Evolutionary conservation across 768 basidiomycete genomes (phyloP), one percentile per base, ranked within the genome.

Genomic region (Lentinus brumalis): DNA sequence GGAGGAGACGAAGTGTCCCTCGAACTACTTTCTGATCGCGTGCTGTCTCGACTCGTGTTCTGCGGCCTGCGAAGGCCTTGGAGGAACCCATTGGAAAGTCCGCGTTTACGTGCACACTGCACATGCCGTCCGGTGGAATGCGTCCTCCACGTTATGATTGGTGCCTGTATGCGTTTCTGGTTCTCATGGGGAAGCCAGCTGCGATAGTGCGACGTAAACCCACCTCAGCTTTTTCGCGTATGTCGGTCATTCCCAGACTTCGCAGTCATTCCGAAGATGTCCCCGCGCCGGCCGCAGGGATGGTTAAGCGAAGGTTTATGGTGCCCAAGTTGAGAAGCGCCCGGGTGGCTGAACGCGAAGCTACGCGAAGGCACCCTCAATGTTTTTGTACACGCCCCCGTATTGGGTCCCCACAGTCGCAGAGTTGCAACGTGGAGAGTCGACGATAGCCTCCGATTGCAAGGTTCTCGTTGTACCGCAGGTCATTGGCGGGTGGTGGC

Each of bases 321-420:
- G 4, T 5, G 14, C 14, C 41, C 14, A 12, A 18, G n/a, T 18
- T 18, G 18, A 10, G 45, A 21, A 21, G 45, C 16, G 15, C 45
- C 10, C 45, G 5, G 26, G 45, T 21, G 12, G 11, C 21, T 26
- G 46, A 10, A 12, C n/a, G 18, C 29, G 26, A n/a, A 35, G 6
- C 6, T 15, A 4, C 30, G 18, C 53, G 59, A 60, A 61, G 54
- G 60, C 31, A 51, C 60, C 60, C 60, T 46, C 45, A 54, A 61
- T 56, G 55, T 50, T 51, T 42, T 32, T 40, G 60, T 56, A 61
- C 53, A 31, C 40, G 41, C 53, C 52, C 47, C 46, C 52, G 18
- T 7, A 21, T 15, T 16, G 21, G 21, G 50, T n/a, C 12, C 11
- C 5, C 15, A n/a, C 42, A 51, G 50, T 35, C 42, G 31, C 30